These are phyloP conservation scores for Colletotrichum sp. DNA, from an alignment of 2,329 filamentous ascomycete genomes.

Conservation along the genomic window DNA sequence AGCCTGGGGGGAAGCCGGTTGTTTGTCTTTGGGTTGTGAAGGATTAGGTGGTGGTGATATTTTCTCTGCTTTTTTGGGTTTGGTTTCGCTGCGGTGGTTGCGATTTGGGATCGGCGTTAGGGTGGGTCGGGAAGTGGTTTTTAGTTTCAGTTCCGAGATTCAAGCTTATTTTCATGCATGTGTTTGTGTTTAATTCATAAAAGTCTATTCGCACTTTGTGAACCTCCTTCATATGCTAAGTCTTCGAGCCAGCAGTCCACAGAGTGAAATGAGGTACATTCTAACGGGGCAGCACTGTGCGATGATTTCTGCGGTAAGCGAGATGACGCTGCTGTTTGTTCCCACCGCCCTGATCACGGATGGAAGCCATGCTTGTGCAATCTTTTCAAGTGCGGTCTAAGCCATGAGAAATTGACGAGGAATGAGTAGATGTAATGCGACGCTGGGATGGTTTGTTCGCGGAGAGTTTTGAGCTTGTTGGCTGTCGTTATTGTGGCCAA, in stretches of 20 bases:
- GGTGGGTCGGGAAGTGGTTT: not conserved
- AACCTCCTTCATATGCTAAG: not conserved
- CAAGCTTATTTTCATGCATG: not conserved
- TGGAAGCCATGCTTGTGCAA: too few relatives aligned
- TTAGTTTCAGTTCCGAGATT: not conserved
- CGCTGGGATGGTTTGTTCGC: too few relatives aligned
- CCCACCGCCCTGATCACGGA: not conserved
- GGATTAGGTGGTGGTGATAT: constrained; percentile 35
- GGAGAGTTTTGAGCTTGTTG: not conserved
- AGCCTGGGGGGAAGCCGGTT: constrained; percentile 53
- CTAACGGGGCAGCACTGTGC: not conserved
- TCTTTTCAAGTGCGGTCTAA: too few relatives aligned
- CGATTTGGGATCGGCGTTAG: not conserved
- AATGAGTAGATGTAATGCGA: rapidly evolving
- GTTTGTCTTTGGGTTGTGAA: constrained; percentile 68
- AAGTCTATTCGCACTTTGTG: not conserved
- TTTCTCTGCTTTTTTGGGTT: not conserved
- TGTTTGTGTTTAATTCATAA: not conserved
- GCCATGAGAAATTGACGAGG: not conserved
- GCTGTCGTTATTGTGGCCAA: not conserved
- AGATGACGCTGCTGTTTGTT: not conserved
- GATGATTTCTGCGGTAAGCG: not conserved
- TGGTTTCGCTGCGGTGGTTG: not conserved
- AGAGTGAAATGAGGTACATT: not conserved
- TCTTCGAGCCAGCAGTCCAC: not conserved